Conservation (phyloP, 2,329 filamentous ascomycete genomes). For the Pseudogymnoascus sp. region DNA sequence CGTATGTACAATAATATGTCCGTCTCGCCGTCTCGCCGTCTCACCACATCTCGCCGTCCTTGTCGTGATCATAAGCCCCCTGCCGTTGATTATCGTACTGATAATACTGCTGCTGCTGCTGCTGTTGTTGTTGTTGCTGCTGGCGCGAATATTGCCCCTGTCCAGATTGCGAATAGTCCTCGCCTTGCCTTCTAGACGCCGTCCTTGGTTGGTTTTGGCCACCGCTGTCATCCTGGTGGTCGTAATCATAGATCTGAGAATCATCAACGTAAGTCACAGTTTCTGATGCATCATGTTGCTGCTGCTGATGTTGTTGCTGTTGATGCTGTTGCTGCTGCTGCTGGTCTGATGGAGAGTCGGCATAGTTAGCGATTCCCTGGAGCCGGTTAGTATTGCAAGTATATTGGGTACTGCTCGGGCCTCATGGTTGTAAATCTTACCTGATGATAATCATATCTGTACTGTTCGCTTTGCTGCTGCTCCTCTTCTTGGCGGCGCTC, state of each 20-base stretch:
- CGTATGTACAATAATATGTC: slow-evolving; percentile 6
- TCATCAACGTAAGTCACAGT: slow-evolving; percentile 38
- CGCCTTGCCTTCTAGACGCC: slow-evolving; percentile 13
- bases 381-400: slow-evolving; percentile 17
- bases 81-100: slow-evolving; percentile 10
- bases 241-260: slow-evolving; percentile 43
- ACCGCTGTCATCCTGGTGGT: slow-evolving; percentile 30
- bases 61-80: not conserved
- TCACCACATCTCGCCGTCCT: slow-evolving; percentile 7
- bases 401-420: not conserved
- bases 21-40: not conserved
- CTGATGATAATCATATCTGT: slow-evolving; percentile 31
- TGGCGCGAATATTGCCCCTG: slow-evolving; percentile 19
- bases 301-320: slow-evolving; percentile 13
- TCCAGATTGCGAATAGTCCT: slow-evolving; percentile 14
- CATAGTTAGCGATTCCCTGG: slow-evolving; percentile 30
- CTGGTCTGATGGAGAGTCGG: slow-evolving; percentile 21
- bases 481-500: slow-evolving; percentile 28
- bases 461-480: slow-evolving; percentile 26
- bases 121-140: slow-evolving; percentile 15
- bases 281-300: slow-evolving; percentile 29
- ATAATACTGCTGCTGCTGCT: slow-evolving; percentile 12
- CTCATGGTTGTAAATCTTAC: slow-evolving; percentile 19
- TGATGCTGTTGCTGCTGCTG: not conserved
- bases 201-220: slow-evolving; percentile 13